Conservation (phyloP, 352 stramenopile species). For the Phytophthora sojae region DNA sequence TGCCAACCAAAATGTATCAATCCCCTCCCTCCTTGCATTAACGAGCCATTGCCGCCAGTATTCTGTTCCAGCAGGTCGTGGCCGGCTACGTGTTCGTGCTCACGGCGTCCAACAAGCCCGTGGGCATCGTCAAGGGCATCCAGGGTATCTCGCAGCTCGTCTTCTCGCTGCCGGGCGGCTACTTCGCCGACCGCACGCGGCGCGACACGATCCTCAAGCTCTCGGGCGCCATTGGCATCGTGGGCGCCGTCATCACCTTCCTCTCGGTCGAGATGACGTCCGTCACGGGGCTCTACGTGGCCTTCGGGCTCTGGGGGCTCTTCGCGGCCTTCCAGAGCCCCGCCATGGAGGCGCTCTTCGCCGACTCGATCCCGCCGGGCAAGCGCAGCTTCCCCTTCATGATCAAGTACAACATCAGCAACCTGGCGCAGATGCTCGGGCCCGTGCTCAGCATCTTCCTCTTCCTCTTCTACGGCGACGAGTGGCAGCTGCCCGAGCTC, state of each 20-base stretch:
- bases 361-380: slow-evolving; percentile 76
- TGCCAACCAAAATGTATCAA: not conserved
- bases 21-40: not conserved
- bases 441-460: slow-evolving; percentile 63
- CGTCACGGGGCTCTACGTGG: slow-evolving; percentile 61
- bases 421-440: slow-evolving; percentile 70
- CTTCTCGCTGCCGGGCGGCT: slow-evolving; percentile 73
- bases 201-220: slow-evolving; percentile 75
- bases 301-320: slow-evolving; percentile 73
- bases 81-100: slow-evolving; percentile 82
- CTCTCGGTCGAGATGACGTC: slow-evolving; percentile 56
- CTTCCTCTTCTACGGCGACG: slow-evolving; percentile 71
- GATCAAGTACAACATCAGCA: slow-evolving; percentile 87
- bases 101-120: slow-evolving; percentile 75
- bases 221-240: slow-evolving; percentile 60
- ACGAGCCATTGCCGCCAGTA: slow-evolving; percentile 34
- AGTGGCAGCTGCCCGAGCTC: slow-evolving; percentile 65
- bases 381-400: slow-evolving; percentile 76
- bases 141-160: slow-evolving; percentile 82
- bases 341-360: slow-evolving; percentile 77
- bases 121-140: slow-evolving; percentile 85
- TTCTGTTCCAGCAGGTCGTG: slow-evolving; percentile 83
- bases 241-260: slow-evolving; percentile 60
- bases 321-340: slow-evolving; percentile 76
- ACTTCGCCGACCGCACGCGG: slow-evolving; percentile 72